phyloP scores from a whole-genome alignment of 164 flowering plant species.

The Akebia trifoliata region DNA sequence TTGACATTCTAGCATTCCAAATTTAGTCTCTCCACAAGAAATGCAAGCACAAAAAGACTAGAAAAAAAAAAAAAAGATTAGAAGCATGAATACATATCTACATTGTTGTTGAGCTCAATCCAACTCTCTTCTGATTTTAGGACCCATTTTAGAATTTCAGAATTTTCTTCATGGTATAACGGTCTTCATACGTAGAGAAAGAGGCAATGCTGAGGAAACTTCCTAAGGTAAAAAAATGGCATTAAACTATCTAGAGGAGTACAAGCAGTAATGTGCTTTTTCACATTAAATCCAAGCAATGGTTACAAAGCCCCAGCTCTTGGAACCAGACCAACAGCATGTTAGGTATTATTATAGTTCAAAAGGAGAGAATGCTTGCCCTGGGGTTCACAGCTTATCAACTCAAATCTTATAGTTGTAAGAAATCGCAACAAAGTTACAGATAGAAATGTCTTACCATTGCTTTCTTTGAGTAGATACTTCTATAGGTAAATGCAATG shows the following conservation, averaged over 20 bases:
- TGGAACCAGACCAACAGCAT: background rate
- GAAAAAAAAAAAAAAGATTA: too few relatives aligned
- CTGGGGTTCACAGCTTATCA: background rate
- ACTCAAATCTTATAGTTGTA: background rate
- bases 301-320: background rate
- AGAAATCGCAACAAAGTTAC: background rate
- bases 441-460: conserved; percentile 32
- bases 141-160: background rate
- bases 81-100: too few relatives aligned
- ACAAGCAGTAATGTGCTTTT: background rate
- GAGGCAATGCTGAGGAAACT: background rate
- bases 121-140: background rate
- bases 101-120: background rate
- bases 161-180: too few relatives aligned
- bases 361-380: background rate
- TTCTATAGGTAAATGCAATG: conserved; percentile 56
- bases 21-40: background rate
- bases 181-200: background rate
- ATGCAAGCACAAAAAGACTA: too few relatives aligned
- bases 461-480: conserved; percentile 61
- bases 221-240: background rate
- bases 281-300: background rate
- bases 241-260: conserved; percentile 2
- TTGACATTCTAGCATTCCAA: background rate
- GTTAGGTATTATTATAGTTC: background rate